These are phyloP conservation scores for Gloeopeniophorella convolvens DNA, from an alignment of 768 basidiomycete genomes.

Conservation along the genomic window DNA sequence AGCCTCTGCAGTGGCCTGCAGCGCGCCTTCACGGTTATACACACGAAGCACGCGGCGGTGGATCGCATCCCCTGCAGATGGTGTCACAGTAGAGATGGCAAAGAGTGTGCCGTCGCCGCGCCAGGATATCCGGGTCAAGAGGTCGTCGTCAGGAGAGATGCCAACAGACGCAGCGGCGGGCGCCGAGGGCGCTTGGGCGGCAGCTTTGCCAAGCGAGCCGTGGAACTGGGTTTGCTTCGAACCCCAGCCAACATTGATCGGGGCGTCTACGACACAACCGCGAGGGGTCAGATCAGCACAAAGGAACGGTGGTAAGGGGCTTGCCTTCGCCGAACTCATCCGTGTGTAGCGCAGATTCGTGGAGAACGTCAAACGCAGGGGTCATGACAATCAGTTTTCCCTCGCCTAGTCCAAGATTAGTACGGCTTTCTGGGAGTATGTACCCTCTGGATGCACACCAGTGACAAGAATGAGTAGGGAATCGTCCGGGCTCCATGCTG, in stretches of 20 bases:
- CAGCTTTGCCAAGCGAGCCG: conserved; percentile 85
- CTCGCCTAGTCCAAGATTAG: conserved; percentile 41
- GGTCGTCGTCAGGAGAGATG: conserved; percentile 66
- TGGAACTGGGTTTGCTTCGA: conserved; percentile 96
- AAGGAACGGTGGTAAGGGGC: too few relatives aligned
- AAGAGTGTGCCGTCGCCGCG: conserved; percentile 90
- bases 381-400: conserved; percentile 86
- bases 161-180: conserved; percentile 37
- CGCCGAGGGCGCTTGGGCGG: conserved; percentile 45
- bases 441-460: conserved; percentile 37
- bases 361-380: conserved; percentile 79
- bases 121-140: conserved; percentile 75
- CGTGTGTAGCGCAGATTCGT: conserved; percentile 66
- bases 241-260: conserved; percentile 97
- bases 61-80: conserved; percentile 24
- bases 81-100: conserved; percentile 49
- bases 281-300: background rate
- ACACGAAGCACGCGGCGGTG: conserved; percentile 60
- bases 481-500: conserved; percentile 90
- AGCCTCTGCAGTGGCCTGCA: conserved; percentile 82
- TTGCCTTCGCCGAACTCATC: conserved; percentile 82
- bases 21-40: conserved; percentile 63
- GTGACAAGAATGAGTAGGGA: conserved; percentile 78
- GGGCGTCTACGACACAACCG: conserved; percentile 51
- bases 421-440: background rate